Base-by-base conservation (phyloP, 306 rosid species). In the Ceratonia siliqua region DNA sequence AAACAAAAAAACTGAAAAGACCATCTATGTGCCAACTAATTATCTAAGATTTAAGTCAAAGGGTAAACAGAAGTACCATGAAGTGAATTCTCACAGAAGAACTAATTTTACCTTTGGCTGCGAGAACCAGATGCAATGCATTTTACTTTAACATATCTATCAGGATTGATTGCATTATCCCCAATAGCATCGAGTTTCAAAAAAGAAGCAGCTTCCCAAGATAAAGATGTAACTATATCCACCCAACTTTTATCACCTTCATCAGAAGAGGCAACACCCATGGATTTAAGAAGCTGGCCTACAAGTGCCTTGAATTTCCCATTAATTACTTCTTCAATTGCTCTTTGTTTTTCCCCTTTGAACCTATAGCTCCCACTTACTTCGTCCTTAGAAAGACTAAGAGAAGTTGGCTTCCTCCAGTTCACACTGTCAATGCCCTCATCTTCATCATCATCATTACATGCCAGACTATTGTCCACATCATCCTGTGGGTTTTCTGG, bases 121-220 rank as follows among this genome's bases (percentile, higher is more conserved):
- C 88, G 79, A 79, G 82, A 81, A 81, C 98, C 97, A 41, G 89
- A 77, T 70, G 97, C 94, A 76, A 94, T 83, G 85, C 98, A 94
- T 75, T 94, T 94, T 62, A 94, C 96, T 88, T 94, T 94, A 76
- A 91, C 90, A 73, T 73, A 75, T 50, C 88, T 90, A 76, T 84
- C 86, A 57, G 96, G 92, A 78, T 88, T 82, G 85, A 85, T 84
- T 81, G 91, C 74, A 76, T 85, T 85, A 69, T 85, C 82, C 63
- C 82, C 87, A 53, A 85, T 67, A 54, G 86, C 85, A 81, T 74
- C 79, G 43, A 89, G 92, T 79, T 89, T 94, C 84, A 94, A 79
- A 82, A 94, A 91, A 20, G 90, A 74, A 57, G 97, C 98, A 61
- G 96, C 96, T 76, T 89, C 92, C 98, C 98, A 91, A 33, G 98